phyloP scores from a whole-genome alignment of 2,329 filamentous ascomycete species.

The Dactylellina sp. region DNA sequence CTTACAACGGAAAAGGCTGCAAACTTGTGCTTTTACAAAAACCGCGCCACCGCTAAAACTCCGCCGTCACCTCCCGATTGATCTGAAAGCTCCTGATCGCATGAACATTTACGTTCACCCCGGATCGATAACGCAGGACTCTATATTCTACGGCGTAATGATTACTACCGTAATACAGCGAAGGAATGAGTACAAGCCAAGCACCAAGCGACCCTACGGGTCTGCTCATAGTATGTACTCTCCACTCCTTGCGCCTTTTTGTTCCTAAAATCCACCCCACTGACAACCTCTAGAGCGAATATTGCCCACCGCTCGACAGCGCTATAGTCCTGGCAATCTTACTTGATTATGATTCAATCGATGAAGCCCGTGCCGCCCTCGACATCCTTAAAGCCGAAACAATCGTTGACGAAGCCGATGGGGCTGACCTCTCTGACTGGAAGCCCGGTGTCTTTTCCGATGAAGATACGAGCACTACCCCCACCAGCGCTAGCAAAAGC shows the following conservation, averaged over 20 bases:
- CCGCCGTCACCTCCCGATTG: background rate
- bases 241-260: background rate
- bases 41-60: background rate
- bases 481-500: slow-evolving; percentile 56
- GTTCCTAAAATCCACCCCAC: background rate
- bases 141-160: slow-evolving; percentile 40
- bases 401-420: slow-evolving; percentile 58
- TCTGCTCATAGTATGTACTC: slow-evolving; percentile 40
- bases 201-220: slow-evolving; percentile 44
- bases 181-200: slow-evolving; percentile 44
- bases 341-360: slow-evolving; percentile 57
- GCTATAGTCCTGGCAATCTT: slow-evolving; percentile 59
- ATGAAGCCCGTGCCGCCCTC: slow-evolving; percentile 55
- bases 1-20: background rate
- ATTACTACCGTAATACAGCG: slow-evolving; percentile 21
- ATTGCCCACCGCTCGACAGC: slow-evolving; percentile 59
- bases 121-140: background rate
- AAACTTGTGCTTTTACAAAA: slow-evolving; percentile 12
- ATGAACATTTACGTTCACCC: slow-evolving; percentile 11
- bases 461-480: slow-evolving; percentile 57
- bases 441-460: slow-evolving; percentile 49
- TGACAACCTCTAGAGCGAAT: slow-evolving; percentile 49
- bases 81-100: slow-evolving; percentile 16
- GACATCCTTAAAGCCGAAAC: slow-evolving; percentile 57
- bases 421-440: slow-evolving; percentile 56